Evolutionary conservation across 1,284 basidiomycete genomes (phyloP), one percentile per base, ranked within the genome.

Genomic region (Papiliotrema fonsecae): DNA sequence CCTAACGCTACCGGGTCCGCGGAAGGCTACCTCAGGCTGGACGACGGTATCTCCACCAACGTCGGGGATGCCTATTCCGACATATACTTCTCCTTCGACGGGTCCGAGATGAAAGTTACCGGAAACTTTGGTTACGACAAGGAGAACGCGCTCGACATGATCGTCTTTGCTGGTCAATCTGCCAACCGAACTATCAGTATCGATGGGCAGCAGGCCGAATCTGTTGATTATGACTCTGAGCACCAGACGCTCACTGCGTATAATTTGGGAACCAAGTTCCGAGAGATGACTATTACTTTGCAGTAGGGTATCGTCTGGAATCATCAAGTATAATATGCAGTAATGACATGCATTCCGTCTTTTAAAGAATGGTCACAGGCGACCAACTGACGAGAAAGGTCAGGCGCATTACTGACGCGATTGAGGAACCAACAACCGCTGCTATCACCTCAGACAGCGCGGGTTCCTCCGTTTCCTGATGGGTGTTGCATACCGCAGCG

Each of bases 1-100:
- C 78, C 79, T 35, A 67, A 76, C 30, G 49, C 61, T 1, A 60
- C 74, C 32, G 76, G 77, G 4, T 45, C 64, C 6, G 83, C 83
- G 0, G 76, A 74, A 35, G 82, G 82, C 9, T 72, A 74, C 4
- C 77, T 79, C 14, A 82, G 82, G 65, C 58, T 85, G 39, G 84
- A 85, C 61, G 83, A 85, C 57, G 83, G 83, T 10, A 79, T 80
- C 35, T 81, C 79, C 4, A 70, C 84, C 52, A 58, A 70, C 55
- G 19, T 81, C 71, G 48, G 51, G 59, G 37, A 55, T 62, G 26
- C 14, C 4, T 71, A 72, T 46, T 82, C 82, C 21, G 58, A 70
- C 21, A 73, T 82, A 34, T 47, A 64, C 31, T 76, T 85, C 64
- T 56, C 49, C 21, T 85, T 74, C 64, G 61, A 56, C 50, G 60